Conservation (phyloP, 1,284 basidiomycete species). For the Trichosporon coremiiforme region DNA sequence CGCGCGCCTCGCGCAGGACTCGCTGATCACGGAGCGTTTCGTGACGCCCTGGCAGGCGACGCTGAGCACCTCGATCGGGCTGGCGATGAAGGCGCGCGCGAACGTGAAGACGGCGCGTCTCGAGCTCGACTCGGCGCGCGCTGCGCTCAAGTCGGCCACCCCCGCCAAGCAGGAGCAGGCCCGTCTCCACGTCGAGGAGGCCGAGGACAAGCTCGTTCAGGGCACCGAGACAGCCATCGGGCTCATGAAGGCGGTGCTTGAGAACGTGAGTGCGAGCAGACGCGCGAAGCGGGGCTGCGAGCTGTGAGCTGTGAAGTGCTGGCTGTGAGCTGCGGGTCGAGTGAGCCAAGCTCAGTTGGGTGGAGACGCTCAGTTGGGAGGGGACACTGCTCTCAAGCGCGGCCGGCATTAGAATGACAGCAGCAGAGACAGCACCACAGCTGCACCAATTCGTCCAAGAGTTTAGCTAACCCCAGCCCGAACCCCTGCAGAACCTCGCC, state of each 20-base stretch:
- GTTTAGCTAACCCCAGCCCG: conserved; percentile 64
- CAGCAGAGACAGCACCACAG: too few relatives aligned
- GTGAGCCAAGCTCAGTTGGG: too few relatives aligned
- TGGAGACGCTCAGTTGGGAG: too few relatives aligned
- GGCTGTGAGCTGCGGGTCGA: too few relatives aligned
- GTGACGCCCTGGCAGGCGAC: conserved; percentile 90
- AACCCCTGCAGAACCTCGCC: conserved; percentile 90
- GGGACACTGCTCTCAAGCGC: too few relatives aligned
- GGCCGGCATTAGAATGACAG: too few relatives aligned
- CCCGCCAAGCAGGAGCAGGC: conserved; percentile 83
- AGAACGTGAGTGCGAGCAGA: conserved; percentile 68
- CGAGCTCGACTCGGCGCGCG: conserved; percentile 72
- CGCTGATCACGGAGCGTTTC: conserved; percentile 71
- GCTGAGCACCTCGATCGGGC: conserved; percentile 73
- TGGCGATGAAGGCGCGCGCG: conserved; percentile 86
- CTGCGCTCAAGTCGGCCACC: conserved; percentile 68
- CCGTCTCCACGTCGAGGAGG: conserved; percentile 82
- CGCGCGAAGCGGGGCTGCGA: not conserved
- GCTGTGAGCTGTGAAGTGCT: too few relatives aligned
- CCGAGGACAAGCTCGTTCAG: conserved; percentile 92
- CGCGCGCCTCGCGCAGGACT: conserved; percentile 82
- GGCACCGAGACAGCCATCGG: conserved; percentile 98
- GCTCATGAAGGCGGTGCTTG: conserved; percentile 95
- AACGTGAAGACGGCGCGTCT: conserved; percentile 81
- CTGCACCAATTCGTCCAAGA: not conserved